Percentiles rank a stretch among this genome's conserved stretches.
phyloP scores from a whole-genome alignment of 208 protist genomes.

The Angomonas ambiguus region DNA sequence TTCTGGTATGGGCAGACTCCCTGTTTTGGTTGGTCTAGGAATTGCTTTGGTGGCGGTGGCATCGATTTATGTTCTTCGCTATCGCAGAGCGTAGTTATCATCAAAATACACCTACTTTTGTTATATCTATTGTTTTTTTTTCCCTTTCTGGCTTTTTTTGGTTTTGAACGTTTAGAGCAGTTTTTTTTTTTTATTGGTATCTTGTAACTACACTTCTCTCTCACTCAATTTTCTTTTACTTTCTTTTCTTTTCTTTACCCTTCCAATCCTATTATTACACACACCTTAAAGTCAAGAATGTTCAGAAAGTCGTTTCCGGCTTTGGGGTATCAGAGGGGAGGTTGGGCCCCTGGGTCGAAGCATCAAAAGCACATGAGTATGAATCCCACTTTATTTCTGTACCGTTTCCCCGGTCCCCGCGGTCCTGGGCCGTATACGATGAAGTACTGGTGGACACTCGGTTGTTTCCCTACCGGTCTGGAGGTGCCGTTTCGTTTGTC shows the following conservation, averaged over 20 bases:
- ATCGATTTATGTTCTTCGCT: background rate
- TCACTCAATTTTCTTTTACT: background rate
- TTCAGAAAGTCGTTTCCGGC: constrained; percentile 9
- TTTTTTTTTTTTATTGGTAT: background rate
- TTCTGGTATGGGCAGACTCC: too few species aligned
- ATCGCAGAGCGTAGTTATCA: constrained; percentile 12
- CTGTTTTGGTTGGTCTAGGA: background rate
- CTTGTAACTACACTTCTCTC: background rate
- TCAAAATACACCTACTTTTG: too few species aligned
- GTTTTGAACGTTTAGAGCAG: too few species aligned
- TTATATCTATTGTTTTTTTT: constrained; percentile 13
- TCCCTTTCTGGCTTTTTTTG: constrained; percentile 14
- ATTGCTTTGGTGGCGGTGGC: background rate
- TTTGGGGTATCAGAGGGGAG: constrained; percentile 73
- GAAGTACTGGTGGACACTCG: constrained; percentile 91
- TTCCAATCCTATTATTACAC: constrained; percentile 13
- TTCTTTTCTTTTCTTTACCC: constrained; percentile 8
- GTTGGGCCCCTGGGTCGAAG: constrained; percentile 79
- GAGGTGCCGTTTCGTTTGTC: constrained; percentile 73
- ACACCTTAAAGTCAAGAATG: constrained; percentile 13
- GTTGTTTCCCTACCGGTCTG: constrained; percentile 82
- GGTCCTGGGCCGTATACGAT: constrained; percentile 85
- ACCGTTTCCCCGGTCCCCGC: constrained; percentile 72
- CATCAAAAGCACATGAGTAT: constrained; percentile 88
- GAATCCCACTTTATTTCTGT: constrained; percentile 79